phyloP scores from a whole-genome alignment of 768 basidiomycete genomes.

The Boletus pseudo-olivaceus region DNA sequence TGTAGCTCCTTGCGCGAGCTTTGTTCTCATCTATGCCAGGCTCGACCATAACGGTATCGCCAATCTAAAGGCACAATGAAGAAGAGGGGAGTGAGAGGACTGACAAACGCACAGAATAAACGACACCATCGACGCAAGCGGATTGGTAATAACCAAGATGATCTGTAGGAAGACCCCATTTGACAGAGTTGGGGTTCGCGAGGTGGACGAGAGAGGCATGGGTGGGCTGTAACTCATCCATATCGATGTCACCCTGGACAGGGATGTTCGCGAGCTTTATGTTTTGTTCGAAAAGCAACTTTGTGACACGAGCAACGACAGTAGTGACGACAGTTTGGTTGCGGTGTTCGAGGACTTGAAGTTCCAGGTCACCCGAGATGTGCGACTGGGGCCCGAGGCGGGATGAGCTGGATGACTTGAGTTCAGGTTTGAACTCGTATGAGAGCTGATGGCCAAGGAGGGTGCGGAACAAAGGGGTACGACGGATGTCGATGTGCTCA shows the following conservation, averaged over 20 bases:
- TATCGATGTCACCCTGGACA: conserved; percentile 27
- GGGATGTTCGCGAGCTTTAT: conserved; percentile 37
- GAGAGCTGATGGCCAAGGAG: conserved; percentile 27
- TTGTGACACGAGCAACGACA: conserved; percentile 42
- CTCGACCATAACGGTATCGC: conserved; percentile 62
- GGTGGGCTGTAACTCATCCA: conserved; percentile 10
- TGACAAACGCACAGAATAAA: conserved; percentile 46
- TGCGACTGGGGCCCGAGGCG: conserved; percentile 16
- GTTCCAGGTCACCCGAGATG: conserved; percentile 19
- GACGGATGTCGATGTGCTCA: conserved; percentile 30
- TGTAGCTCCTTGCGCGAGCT: conserved; percentile 39
- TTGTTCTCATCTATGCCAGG: conserved; percentile 49
- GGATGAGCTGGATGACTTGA: conserved; percentile 13
- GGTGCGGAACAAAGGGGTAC: conserved; percentile 41
- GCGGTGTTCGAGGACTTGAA: conserved; percentile 35
- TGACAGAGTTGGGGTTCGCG: conserved; percentile 32
- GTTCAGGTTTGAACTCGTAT: conserved; percentile 20
- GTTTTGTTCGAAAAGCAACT: conserved; percentile 44
- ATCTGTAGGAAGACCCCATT: conserved; percentile 31
- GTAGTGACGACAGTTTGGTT: conserved; percentile 44
- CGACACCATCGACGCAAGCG: conserved; percentile 53
- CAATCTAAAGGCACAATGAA: conserved; percentile 40
- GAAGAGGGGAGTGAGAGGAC: not conserved
- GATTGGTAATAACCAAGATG: conserved; percentile 38
- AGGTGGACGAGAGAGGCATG: conserved; percentile 21